These are phyloP conservation scores for Linum usitatissimum DNA, from an alignment of 345 rosid species.

Conservation along the genomic window DNA sequence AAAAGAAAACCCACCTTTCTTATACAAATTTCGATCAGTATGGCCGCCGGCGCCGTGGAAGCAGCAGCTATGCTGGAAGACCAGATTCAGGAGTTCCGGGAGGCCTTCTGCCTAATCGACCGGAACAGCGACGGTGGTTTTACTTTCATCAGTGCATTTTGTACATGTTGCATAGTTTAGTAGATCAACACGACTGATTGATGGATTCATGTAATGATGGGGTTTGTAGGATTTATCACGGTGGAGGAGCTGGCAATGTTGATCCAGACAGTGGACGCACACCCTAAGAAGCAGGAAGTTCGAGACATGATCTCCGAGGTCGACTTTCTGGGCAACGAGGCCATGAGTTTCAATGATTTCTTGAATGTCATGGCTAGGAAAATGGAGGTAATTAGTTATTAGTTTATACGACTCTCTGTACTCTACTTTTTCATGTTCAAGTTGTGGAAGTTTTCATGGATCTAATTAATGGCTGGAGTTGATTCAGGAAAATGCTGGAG, in stretches of 20 bases:
- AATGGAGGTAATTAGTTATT: conserved; percentile 25
- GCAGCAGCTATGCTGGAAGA: conserved; percentile 37
- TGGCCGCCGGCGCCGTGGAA: no score
- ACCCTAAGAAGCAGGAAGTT: conserved; percentile 39
- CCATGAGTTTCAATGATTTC: conserved; percentile 34
- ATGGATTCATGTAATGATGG: not conserved
- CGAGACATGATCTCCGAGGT: conserved; percentile 34
- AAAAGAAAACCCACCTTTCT: no score
- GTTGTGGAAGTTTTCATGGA: not conserved
- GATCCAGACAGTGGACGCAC: conserved; percentile 31
- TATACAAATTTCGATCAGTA: no score
- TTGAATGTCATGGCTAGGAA: conserved; percentile 36
- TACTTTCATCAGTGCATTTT: not conserved
- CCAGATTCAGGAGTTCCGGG: conserved; percentile 41
- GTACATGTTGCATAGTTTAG: not conserved
- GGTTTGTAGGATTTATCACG: conserved; percentile 31
- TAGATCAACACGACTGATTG: not conserved
- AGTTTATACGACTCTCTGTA: no score
- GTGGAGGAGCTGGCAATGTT: conserved; percentile 31
- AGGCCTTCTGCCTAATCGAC: conserved; percentile 46
- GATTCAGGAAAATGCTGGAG: conserved; percentile 33
- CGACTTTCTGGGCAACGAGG: conserved; percentile 28
- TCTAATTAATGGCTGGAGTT: not conserved
- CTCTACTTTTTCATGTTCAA: not conserved
- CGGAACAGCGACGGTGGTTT: conserved; percentile 40